A percentile compares a stretch with the other conserved stretches of the same genome.
Conservation (phyloP, 1,284 basidiomycete genomes). For the Pseudozyma tsukubaensis region DNA sequence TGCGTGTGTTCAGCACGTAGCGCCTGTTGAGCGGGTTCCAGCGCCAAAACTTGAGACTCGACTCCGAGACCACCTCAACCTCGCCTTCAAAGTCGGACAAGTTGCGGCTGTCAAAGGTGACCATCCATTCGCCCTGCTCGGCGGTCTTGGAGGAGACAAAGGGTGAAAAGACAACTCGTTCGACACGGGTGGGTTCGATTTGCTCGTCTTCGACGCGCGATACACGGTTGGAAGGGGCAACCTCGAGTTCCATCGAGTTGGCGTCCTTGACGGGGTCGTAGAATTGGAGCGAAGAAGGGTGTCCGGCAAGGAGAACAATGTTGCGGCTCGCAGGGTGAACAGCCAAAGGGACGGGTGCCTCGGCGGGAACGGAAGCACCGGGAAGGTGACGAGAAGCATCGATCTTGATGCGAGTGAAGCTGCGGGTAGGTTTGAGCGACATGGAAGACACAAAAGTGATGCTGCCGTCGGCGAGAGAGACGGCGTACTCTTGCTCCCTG, state of each 20-base stretch:
- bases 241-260: slow-evolving; percentile 86
- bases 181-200: slow-evolving; percentile 82
- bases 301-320: slow-evolving; percentile 85
- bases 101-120: slow-evolving; percentile 82
- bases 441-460: slow-evolving; percentile 82
- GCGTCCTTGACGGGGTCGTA: slow-evolving; percentile 81
- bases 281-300: slow-evolving; percentile 92
- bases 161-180: slow-evolving; percentile 77
- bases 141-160: slow-evolving; percentile 22
- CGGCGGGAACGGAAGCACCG: slow-evolving; percentile 10
- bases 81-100: slow-evolving; percentile 25
- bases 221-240: slow-evolving; percentile 91
- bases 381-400: slow-evolving; percentile 58
- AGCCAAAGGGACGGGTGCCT: slow-evolving; percentile 54
- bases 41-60: slow-evolving; percentile 89
- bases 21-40: slow-evolving; percentile 74
- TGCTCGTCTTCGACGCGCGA: slow-evolving; percentile 83
- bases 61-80: slow-evolving; percentile 76
- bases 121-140: slow-evolving; percentile 80
- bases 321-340: slow-evolving; percentile 59
- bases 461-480: slow-evolving; percentile 84
- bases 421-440: slow-evolving; percentile 79
- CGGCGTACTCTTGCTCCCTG: slow-evolving; percentile 84
- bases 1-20: slow-evolving; percentile 80
- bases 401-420: slow-evolving; percentile 81